These are phyloP conservation scores for Suillus alpinus DNA, from an alignment of 768 basidiomycete genomes.

Conservation along the genomic window DNA sequence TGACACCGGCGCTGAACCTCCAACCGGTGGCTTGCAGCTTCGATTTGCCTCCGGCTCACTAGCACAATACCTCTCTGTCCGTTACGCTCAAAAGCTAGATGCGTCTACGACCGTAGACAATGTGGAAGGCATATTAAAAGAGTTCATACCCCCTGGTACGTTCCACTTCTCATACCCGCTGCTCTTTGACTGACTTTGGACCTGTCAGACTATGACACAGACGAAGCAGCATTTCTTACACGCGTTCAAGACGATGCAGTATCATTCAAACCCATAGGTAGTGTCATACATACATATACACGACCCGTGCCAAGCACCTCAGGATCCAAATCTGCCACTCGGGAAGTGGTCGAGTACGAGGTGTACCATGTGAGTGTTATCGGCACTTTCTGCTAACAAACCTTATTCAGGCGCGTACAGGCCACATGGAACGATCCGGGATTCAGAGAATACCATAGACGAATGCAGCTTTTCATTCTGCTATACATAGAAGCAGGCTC, in stretches of 20 bases:
- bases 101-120: conserved; percentile 78
- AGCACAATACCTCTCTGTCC: conserved; percentile 67
- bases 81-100: conserved; percentile 63
- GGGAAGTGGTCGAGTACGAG: conserved; percentile 64
- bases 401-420: conserved; percentile 36
- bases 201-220: conserved; percentile 62
- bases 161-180: conserved; percentile 1
- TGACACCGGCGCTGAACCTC: conserved; percentile 2
- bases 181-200: background rate
- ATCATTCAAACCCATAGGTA: conserved; percentile 74
- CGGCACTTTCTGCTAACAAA: background rate
- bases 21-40: conserved; percentile 44
- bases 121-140: conserved; percentile 70
- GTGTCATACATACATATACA: conserved; percentile 73
- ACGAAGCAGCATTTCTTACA: conserved; percentile 62
- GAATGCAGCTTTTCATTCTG: conserved; percentile 92
- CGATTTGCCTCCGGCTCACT: conserved; percentile 88
- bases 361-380: conserved; percentile 76
- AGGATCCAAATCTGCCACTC: conserved; percentile 36
- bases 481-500: conserved; percentile 95
- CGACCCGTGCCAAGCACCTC: conserved; percentile 42
- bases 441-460: conserved; percentile 86
- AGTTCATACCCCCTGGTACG: conserved; percentile 74
- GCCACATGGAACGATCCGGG: conserved; percentile 81
- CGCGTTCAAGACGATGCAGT: conserved; percentile 77